Percentiles rank a stretch among this genome's conserved stretches.
These are phyloP conservation scores for Colletotrichum viniferum DNA, from an alignment of 2,329 filamentous ascomycete species.

Conservation along the genomic window DNA sequence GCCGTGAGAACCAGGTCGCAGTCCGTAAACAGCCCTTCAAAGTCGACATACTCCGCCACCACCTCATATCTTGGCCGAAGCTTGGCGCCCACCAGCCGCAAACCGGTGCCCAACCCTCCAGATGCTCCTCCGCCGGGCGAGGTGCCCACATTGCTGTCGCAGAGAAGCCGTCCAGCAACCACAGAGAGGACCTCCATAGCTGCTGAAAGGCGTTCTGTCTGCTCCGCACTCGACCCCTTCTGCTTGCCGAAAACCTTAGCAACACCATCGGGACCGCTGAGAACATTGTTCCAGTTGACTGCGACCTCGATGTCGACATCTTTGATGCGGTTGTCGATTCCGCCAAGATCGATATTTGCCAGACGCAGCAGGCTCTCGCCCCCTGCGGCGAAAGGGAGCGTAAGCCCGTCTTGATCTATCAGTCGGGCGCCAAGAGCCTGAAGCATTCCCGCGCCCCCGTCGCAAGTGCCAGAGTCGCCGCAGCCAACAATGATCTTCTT, in stretches of 20 bases:
- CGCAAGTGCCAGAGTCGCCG: constrained; percentile 58
- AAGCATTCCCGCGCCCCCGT: constrained; percentile 58
- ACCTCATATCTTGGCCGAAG: constrained; percentile 53
- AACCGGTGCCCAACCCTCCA: constrained; percentile 55
- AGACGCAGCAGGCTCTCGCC: constrained; percentile 42
- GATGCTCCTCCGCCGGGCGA: constrained; percentile 55
- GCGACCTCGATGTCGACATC: constrained; percentile 50
- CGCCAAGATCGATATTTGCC: constrained; percentile 41
- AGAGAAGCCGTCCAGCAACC: constrained; percentile 36
- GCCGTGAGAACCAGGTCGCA: constrained; percentile 58
- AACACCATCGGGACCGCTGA: constrained; percentile 53
- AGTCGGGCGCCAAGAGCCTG: constrained; percentile 55
- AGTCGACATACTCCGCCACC: constrained; percentile 53
- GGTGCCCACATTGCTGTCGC: constrained; percentile 36
- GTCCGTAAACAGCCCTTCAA: constrained; percentile 48
- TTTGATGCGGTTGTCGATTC: constrained; percentile 40
- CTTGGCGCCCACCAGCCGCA: constrained; percentile 49
- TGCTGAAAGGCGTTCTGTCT: constrained; percentile 44
- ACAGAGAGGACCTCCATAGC: constrained; percentile 47
- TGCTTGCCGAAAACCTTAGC: constrained; percentile 56
- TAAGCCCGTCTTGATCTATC: constrained; percentile 37
- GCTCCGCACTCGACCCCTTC: constrained; percentile 49
- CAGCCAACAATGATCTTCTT: constrained; percentile 53
- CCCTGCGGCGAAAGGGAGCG: constrained; percentile 42
- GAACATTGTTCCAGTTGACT: constrained; percentile 56